Conservation (phyloP, 805 yeast species). For the Jamesozyma spencerorum region DNA sequence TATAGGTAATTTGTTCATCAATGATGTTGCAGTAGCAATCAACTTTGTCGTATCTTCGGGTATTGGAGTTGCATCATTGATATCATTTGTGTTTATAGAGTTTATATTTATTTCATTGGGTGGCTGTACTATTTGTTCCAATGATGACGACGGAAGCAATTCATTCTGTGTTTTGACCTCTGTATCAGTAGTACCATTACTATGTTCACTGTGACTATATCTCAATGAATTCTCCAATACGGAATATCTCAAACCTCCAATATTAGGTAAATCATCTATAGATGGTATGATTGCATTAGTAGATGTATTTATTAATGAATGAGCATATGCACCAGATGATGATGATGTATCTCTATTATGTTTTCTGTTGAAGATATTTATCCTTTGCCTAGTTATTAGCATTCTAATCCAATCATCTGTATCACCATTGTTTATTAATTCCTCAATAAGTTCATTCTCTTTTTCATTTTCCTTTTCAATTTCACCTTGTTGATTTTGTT, state of each 20-base stretch:
- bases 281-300: constrained; percentile 8
- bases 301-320: neutral
- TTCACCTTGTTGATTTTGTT: constrained; percentile 14
- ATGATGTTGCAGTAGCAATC: constrained; percentile 10
- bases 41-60: constrained; percentile 1
- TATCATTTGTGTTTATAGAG: neutral
- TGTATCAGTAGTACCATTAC: neutral
- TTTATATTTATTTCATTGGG: neutral
- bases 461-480: constrained; percentile 9
- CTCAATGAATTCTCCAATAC: constrained; percentile 7
- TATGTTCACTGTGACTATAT: neutral
- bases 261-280: constrained; percentile 15
- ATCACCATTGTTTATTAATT: constrained; percentile 25
- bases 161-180: constrained; percentile 4
- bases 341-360: neutral
- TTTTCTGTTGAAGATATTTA: constrained; percentile 17
- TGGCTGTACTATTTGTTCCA: neutral
- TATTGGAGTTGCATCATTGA: neutral
- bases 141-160: constrained; percentile 8
- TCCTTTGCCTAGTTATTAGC: constrained; percentile 24
- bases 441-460: constrained; percentile 22
- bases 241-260: constrained; percentile 21
- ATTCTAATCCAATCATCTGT: constrained; percentile 33
- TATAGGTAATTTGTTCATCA: constrained; percentile 35
- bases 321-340: neutral